Evolutionary conservation across 495 filamentous ascomycete genomes (phyloP), one percentile per base, ranked within the genome.

Genomic region (Corynascus novoguineensis): DNA sequence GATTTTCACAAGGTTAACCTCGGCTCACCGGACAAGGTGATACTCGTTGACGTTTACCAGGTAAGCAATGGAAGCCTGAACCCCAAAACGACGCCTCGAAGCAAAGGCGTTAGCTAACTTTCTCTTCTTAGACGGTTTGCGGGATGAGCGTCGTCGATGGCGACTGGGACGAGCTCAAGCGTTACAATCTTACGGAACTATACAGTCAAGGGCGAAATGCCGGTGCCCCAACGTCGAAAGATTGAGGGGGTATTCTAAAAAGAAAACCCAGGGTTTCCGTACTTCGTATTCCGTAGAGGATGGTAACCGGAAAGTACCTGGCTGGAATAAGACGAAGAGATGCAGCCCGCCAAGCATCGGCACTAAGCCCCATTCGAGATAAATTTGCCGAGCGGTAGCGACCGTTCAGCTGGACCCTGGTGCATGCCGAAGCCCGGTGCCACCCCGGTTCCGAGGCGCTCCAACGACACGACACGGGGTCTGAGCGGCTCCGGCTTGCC

Each of bases 21-120:
- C 21, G 86, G 76, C 29, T 79, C 82, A 25, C 90, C 90, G 29
- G 91, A 97, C 70, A 74, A 88, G 58, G 79, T 93, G 28, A 90
- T 99, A 61, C 71, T 97, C 34, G 85, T 98, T 31, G 89, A 95
- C 62, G 77, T 99, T 21, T 92, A 87, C 68, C 85, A 93, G 81
- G 92, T 95, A 76, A 67, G 81, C 71, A 57, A 24, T 44, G 28
- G 25, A 53, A 21, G 35, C 22, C 49, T 22, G 1, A 1, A 22
- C 7, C 14, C 5, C 22, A 35, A n/a, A n/a, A n/a, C n/a, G n/a
- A n/a, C n/a, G n/a, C n/a, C n/a, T n/a, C n/a, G n/a, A n/a, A 54
- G 8, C 10, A 46, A 21, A 1, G 14, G 5, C 9, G 9, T 19
- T 10, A 17, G 3, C 31, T n/a, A 21, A 45, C 25, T 59, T 45